Conservation (phyloP, 768 basidiomycete genomes). For the Tulasnella sp. region DNA sequence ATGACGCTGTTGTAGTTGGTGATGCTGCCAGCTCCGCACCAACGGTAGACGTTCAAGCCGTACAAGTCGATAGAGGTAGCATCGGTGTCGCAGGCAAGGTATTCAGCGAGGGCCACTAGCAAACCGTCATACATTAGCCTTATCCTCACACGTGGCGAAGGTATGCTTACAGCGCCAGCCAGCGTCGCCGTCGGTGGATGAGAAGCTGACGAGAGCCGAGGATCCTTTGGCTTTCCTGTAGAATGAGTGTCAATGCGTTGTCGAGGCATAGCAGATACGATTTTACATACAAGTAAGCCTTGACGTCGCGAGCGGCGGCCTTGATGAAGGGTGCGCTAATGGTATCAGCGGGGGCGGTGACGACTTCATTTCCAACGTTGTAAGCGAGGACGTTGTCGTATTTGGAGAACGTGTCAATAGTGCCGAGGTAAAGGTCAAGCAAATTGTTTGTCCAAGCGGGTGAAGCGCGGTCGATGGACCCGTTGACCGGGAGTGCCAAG, state of each 20-base stretch:
- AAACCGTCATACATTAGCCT: not conserved
- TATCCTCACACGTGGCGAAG: not conserved
- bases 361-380: conserved; percentile 81
- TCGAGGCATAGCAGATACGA: not conserved
- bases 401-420: conserved; percentile 67
- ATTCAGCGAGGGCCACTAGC: conserved; percentile 49
- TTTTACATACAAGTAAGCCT: conserved; percentile 60
- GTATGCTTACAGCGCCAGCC: conserved; percentile 38
- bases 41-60: conserved; percentile 65
- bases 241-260: conserved; percentile 5
- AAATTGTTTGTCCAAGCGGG: conserved; percentile 77
- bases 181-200: conserved; percentile 64
- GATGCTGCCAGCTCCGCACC: conserved; percentile 64
- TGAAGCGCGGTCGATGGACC: conserved; percentile 56
- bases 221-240: conserved; percentile 52
- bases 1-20: conserved; percentile 21
- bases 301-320: conserved; percentile 81
- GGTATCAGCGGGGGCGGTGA: conserved; percentile 43
- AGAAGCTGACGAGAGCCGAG: conserved; percentile 64
- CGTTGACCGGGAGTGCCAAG: conserved; percentile 72
- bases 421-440: conserved; percentile 63
- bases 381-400: conserved; percentile 85
- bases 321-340: conserved; percentile 69
- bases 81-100: conserved; percentile 66
- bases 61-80: conserved; percentile 67